Conservation (phyloP, 2,329 filamentous ascomycete genomes). For the Uncinocarpus reesii region DNA sequence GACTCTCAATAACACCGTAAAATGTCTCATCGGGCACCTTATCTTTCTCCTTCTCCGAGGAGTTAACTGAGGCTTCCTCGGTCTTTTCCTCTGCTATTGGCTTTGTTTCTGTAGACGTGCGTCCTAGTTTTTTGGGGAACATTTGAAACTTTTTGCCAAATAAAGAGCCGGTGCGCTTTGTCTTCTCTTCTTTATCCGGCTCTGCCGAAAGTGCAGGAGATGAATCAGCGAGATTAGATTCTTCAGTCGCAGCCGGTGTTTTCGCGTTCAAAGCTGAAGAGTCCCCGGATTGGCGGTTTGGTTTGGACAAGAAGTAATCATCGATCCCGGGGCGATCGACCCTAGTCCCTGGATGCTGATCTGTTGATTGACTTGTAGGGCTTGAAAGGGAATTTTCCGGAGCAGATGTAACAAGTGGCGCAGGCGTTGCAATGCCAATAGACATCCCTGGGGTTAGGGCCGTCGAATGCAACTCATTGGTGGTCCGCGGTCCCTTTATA, state of each 20-base stretch:
- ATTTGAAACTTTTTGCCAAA: slow-evolving; percentile 80
- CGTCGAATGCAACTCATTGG: slow-evolving; percentile 50
- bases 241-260: slow-evolving; percentile 18
- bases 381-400: slow-evolving; percentile 25
- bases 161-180: slow-evolving; percentile 46
- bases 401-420: slow-evolving; percentile 16
- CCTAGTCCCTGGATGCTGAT: slow-evolving; percentile 20
- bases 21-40: slow-evolving; percentile 39
- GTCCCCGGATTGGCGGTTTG: slow-evolving; percentile 20
- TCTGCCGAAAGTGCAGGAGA: slow-evolving; percentile 21
- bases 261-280: slow-evolving; percentile 27
- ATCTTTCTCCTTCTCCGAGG: slow-evolving; percentile 44
- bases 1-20: slow-evolving; percentile 37
- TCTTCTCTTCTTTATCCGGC: slow-evolving; percentile 46
- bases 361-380: slow-evolving; percentile 27
- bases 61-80: slow-evolving; percentile 44
- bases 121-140: slow-evolving; percentile 69
- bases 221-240: slow-evolving; percentile 8
- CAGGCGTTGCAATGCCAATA: slow-evolving; percentile 67
- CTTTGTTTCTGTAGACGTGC: slow-evolving; percentile 57
- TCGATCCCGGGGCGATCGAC: not conserved
- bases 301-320: slow-evolving; percentile 16
- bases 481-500: slow-evolving; percentile 49
- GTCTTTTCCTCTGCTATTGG: slow-evolving; percentile 65
- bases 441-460: slow-evolving; percentile 64